Base-by-base conservation (phyloP, 495 filamentous ascomycete genomes). In the Jackrogersella minutella region DNA sequence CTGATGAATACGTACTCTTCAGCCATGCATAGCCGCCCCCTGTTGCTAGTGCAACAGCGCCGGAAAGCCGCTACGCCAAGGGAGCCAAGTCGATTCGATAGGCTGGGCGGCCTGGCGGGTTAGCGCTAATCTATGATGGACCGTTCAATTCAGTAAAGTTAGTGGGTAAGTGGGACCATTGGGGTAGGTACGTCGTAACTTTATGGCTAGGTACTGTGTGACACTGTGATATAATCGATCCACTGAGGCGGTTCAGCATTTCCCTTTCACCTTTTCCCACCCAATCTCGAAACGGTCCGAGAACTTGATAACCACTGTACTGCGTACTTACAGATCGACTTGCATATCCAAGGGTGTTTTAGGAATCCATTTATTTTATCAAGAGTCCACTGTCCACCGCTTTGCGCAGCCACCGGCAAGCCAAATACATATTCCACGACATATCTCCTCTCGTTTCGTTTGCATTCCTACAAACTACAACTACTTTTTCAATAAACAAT, bases 401-500 rank as follows among this genome's bases (percentile, higher is more conserved):
- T 54, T 46, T 66, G 64, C 64, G 64, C 64, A 68, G 64, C 64
- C 64, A 68, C 64, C 44, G 14, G 9, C 43, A 8, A 53, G 17
- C n/a, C 9, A 19, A n/a, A 61, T 68, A 68, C 64, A 68, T 68
- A 68, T 62, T 62, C 58, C 7, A 61, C 62, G 40, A 59, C 62
- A 46, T 31, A 28, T 43, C 36, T 24, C 14, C 44, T 58, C 46
- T 44, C 22, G 11, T 47, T 17, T 26, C 24, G 8, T 40, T 62
- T 57, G 13, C 40, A 54, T 60, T 50, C 55, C 10, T 66, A 43
- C 57, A 61, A 61, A 31, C 64, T 57, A 41, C 51, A 26, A 33
- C 24, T 34, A 50, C 49, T 36, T 22, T 8, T 5, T 22, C 14
- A 53, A 21, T 3, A 61, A 22, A 43, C 9, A 41, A 1, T 34